Base-by-base conservation (phyloP, 345 rosid species). In the Cardamine occulta region DNA sequence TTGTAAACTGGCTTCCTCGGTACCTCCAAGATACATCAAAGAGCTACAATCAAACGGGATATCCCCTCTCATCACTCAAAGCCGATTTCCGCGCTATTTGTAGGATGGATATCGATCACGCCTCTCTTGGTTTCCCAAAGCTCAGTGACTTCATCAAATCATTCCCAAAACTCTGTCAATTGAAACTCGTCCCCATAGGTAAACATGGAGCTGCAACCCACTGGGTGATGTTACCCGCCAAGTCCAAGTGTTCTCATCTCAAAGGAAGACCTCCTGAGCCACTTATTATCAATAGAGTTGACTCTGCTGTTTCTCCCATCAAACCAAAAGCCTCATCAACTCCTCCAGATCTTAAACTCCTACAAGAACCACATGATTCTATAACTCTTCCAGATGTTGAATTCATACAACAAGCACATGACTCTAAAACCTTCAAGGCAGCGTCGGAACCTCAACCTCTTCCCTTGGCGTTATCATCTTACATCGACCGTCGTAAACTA, bases 41-140 rank as follows among this genome's bases (percentile, higher is more conserved):
- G 55, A 71, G 23, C 69, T 58, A 51, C 52, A 67, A 59, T 48
- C 86, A 69, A 49, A 82, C 24, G 57, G 80, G 74, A 61, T 92
- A 90, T 83, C 89, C 97, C 63, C 88, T 92, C 10, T 90, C 97
- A 48, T 92, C 96, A 52, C 84, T 90, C 61, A 92, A 92, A 85
- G 80, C 86, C 17, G 97, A 92, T 80, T 92, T 90, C 81, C 86
- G 83, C 55, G 68, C 83, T 74, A 72, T 70, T 39, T 92, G 80
- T 81, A 87, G 87, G 66, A 75, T 84, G 53, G 93, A 92, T 26
- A 56, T 92, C 48, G 89, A 92, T 59, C 97, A 92, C 63, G 73
- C 78, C 66, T 86, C 97, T 76, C 82, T 92, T 26, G 97, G 94
- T 49, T 92, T 79, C 83, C n/a, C 62, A 47, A 92, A 92, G 79